Conservation (phyloP, 139 green algal species). For the Chlorella vulgaris region DNA sequence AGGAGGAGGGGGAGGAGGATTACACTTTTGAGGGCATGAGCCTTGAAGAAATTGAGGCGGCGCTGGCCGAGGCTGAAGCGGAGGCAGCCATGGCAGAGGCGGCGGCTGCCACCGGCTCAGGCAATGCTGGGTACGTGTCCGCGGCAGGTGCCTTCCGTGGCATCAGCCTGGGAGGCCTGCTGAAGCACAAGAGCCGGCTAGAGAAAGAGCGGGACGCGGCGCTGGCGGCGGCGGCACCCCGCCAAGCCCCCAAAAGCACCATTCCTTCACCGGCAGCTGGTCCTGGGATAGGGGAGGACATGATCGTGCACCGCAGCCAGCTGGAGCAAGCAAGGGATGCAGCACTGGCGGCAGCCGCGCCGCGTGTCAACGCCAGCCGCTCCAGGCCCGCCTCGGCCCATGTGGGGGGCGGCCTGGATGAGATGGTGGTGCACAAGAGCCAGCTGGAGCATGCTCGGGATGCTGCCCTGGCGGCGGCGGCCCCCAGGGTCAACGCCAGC, state of each 20-base stretch:
- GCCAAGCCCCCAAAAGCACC: neutral
- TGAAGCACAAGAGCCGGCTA: conserved; percentile 21
- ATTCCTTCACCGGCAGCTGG: neutral
- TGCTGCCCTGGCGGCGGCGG: conserved; percentile 16
- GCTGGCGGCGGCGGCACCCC: conserved; percentile 8
- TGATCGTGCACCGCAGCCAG: neutral
- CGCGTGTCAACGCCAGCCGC: neutral
- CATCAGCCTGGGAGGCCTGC: neutral
- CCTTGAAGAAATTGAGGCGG: conserved; percentile 15
- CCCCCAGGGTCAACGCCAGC: neutral
- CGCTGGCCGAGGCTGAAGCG: neutral
- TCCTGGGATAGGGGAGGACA: neutral
- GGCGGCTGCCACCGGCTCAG: neutral
- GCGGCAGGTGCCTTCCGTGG: conserved; percentile 25
- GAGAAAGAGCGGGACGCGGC: conserved; percentile 16
- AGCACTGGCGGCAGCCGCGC: neutral
- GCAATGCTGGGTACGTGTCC: conserved; percentile 10
- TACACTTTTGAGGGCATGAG: conserved; percentile 6
- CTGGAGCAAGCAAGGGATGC: conserved; percentile 6
- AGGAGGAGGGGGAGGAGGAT: neutral
- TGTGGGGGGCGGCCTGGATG: neutral
- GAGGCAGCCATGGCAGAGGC: neutral
- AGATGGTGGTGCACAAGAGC: conserved; percentile 14
- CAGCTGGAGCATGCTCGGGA: conserved; percentile 27
- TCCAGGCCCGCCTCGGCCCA: neutral